Base-by-base conservation (phyloP, 768 basidiomycete genomes). In the Albatrellus ellisii region DNA sequence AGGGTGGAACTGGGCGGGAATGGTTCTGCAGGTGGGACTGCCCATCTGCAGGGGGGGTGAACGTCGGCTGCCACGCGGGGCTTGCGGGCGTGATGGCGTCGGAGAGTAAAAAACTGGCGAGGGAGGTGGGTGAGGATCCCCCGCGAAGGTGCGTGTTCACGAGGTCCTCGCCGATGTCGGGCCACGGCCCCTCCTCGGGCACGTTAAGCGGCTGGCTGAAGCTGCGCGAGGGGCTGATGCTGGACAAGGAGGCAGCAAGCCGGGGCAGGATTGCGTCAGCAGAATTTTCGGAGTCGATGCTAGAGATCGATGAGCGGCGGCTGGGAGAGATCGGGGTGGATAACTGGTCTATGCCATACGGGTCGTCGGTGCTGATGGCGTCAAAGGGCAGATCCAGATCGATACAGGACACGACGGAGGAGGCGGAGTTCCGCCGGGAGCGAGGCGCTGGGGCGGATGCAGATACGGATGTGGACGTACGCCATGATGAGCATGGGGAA, bases 131-230 rank as follows among this genome's bases (percentile, higher is more conserved):
- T 11, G 27, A 36, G 12, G 42, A n/a, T n/a, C 14, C 34, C 12
- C 36, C 40, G 26, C 29, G 8, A 26, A 28, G 24, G 3, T 12
- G 34, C 54, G 44, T 51, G 39, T 68, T 68, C 8, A 69, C 52
- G 25, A 61, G 38, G 39, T 68, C 62, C 11, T 56, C 64, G 38
- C 44, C 57, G 29, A 49, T 51, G 22, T 55, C 44, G 3, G 48
- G 4, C 49, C 49, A 25, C 54, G 59, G 41, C 55, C 46, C 53
- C 43, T 56, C 35, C 48, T 59, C 55, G 17, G 53, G 44, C 12
- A 53, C 45, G 6, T 43, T 27, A 27, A 43, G 39, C 15, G 58
- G 43, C 12, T 44, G 38, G 31, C 46, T 41, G 10, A 42, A 31
- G 38, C 54, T 45, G 4, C 46, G 46, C 1, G 28, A 26, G 8